Conservation (phyloP, 2,329 filamentous ascomycete species). For the Alternaria gansuensis region DNA sequence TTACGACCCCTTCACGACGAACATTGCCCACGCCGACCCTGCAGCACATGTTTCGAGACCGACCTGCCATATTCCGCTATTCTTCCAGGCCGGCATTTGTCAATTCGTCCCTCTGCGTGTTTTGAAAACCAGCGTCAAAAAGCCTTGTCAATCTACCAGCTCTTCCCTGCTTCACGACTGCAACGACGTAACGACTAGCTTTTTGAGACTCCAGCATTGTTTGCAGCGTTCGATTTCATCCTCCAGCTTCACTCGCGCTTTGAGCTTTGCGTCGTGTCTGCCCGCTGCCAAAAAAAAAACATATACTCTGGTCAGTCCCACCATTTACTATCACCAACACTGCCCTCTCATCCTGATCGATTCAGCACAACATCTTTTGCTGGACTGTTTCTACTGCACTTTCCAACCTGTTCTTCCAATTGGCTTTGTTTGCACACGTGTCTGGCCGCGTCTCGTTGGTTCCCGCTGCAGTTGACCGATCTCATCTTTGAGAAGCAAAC, state of each 20-base stretch:
- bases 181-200: slow-evolving; percentile 54
- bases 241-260: slow-evolving; percentile 20
- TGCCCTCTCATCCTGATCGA: slow-evolving; percentile 5
- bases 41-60: slow-evolving; percentile 35
- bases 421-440: slow-evolving; percentile 45
- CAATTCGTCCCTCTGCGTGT: slow-evolving; percentile 44
- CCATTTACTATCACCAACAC: slow-evolving; percentile 5
- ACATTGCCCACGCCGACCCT: slow-evolving; percentile 23
- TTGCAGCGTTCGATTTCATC: slow-evolving; percentile 51
- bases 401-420: slow-evolving; percentile 20
- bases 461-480: slow-evolving; percentile 32
- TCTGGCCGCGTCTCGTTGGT: slow-evolving; percentile 40
- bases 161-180: slow-evolving; percentile 49
- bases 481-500: slow-evolving; percentile 43
- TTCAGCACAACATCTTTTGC: slow-evolving; percentile 3
- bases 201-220: slow-evolving; percentile 52
- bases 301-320: slow-evolving; percentile 30
- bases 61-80: slow-evolving; percentile 33
- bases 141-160: slow-evolving; percentile 37
- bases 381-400: slow-evolving; percentile 17
- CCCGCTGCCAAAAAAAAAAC: slow-evolving; percentile 17
- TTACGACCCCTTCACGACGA: slow-evolving; percentile 44
- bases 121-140: slow-evolving; percentile 45
- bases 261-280: slow-evolving; percentile 25
- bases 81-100: slow-evolving; percentile 41